These are phyloP conservation scores for Saccharomyces mikatae DNA, from an alignment of 805 yeast species.

Conservation along the genomic window DNA sequence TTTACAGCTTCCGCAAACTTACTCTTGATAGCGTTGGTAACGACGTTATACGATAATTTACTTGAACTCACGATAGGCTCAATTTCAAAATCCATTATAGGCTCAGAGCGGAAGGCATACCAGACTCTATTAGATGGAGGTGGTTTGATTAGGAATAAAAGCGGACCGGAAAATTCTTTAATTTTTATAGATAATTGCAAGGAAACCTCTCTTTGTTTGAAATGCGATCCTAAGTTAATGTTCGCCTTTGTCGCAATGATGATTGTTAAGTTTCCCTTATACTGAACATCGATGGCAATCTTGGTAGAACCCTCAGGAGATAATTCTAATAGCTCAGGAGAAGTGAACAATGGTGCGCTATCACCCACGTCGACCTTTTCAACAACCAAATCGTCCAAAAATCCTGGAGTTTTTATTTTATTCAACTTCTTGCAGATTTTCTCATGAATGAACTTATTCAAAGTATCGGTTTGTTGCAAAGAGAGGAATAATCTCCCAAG, in stretches of 20 bases:
- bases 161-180: conserved; percentile 62
- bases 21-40: conserved; percentile 73
- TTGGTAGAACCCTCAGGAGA: conserved; percentile 74
- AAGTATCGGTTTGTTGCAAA: conserved; percentile 59
- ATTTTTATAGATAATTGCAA: conserved; percentile 63
- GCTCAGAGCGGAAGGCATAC: conserved; percentile 81
- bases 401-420: conserved; percentile 79
- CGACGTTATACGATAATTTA: conserved; percentile 65
- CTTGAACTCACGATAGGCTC: conserved; percentile 90
- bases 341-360: conserved; percentile 71
- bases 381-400: conserved; percentile 74
- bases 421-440: conserved; percentile 65
- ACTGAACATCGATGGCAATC: conserved; percentile 52
- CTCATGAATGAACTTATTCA: conserved; percentile 48
- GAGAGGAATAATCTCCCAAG: conserved; percentile 76
- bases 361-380: conserved; percentile 66
- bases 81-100: conserved; percentile 61
- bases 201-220: conserved; percentile 69
- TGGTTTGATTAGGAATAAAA: conserved; percentile 64
- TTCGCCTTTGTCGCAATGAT: conserved; percentile 76
- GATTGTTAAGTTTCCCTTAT: conserved; percentile 67
- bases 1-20: conserved; percentile 70
- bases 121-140: conserved; percentile 89
- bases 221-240: conserved; percentile 65
- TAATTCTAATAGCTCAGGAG: conserved; percentile 59